Evolutionary conservation across 179 eudicot species (phyloP).

Genomic region (Silene vulgaris): DNA sequence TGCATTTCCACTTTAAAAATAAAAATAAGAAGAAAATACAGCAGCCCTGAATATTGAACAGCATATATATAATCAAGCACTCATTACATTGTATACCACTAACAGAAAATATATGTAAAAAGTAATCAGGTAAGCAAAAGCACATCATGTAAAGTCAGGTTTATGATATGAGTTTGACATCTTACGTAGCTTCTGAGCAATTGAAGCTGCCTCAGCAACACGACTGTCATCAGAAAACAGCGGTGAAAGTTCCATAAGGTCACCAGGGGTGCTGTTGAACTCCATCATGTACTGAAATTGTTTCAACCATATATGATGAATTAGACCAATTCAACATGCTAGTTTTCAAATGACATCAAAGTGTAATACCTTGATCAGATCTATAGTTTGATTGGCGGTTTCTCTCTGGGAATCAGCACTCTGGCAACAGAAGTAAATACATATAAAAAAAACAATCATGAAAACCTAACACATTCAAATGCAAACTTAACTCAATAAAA

Average conservation of each 20-base stretch:
- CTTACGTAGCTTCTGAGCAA: conserved; percentile 97
- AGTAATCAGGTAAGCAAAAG: background rate
- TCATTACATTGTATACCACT: background rate
- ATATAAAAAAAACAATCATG: conserved; percentile 7
- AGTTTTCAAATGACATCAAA: conserved; percentile 9
- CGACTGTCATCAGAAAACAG: conserved; percentile 97
- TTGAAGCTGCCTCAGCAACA: conserved; percentile 99
- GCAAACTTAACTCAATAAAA: background rate
- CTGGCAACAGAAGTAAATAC: conserved; percentile 39
- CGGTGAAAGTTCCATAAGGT: conserved; percentile 96
- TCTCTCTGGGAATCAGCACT: conserved; percentile 99
- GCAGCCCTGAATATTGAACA: too few relatives aligned
- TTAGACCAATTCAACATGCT: background rate
- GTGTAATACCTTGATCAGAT: conserved; percentile 76
- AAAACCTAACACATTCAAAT: conserved; percentile 6
- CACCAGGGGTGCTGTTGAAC: conserved; percentile 97
- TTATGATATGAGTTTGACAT: conserved; percentile 20
- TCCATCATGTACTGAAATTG: conserved; percentile 89
- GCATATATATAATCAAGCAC: background rate
- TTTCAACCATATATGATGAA: conserved; percentile 1
- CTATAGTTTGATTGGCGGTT: conserved; percentile 92
- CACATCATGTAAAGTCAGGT: conserved; percentile 4
- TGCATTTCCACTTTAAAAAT: background rate
- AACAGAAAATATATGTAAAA: background rate
- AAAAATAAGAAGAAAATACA: conserved; percentile 6